Evolutionary conservation across 495 filamentous ascomycete genomes (phyloP), one percentile per base, ranked within the genome.

Genomic region (Copromyces sp.): DNA sequence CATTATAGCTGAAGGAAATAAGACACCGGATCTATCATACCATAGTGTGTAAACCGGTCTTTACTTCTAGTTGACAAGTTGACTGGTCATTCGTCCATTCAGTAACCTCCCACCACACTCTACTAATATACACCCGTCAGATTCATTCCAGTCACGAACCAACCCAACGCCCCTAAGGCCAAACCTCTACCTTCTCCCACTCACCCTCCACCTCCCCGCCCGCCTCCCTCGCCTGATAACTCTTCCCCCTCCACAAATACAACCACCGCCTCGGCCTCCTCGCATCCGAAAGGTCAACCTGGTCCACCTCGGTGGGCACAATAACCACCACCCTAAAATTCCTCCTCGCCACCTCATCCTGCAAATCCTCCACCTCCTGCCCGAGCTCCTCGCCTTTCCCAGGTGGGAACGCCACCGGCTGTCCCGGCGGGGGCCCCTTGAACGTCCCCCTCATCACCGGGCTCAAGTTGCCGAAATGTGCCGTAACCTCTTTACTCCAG

Each of bases 301-400:
- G 85, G 78, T 99, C 95, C 0, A 98, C 89, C 78, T 92, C 89
- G 39, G 92, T 86, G 1, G 95, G 94, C 70, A 86, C 86, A 73
- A 98, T 91, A 12, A 97, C 88, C 29, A 95, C 89, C 3, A 98
- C 91, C 20, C 95, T 83, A 79, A 97, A 97, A 77, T 98, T 94
- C 73, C 75, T 81, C 72, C 94, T 84, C 12, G 94, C 93, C 69
- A 91, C 82, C 69, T 80, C 77, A 77, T 94, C 91, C 47, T 92
- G 78, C 39, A 94, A 80, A 78, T 93, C 89, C 29, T 84, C 82
- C 3, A 95, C 89, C 79, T 87, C 88, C 81, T 90, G 88, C 2
- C 92, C 93, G 9, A 93, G 80, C 71, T 82, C 78, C 37, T 90
- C 82, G 7, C 86, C 80, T 35, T 84, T 78, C 6, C 74, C 79